Conservation (phyloP, 768 basidiomycete species). For the Kwoniella sp. region DNA sequence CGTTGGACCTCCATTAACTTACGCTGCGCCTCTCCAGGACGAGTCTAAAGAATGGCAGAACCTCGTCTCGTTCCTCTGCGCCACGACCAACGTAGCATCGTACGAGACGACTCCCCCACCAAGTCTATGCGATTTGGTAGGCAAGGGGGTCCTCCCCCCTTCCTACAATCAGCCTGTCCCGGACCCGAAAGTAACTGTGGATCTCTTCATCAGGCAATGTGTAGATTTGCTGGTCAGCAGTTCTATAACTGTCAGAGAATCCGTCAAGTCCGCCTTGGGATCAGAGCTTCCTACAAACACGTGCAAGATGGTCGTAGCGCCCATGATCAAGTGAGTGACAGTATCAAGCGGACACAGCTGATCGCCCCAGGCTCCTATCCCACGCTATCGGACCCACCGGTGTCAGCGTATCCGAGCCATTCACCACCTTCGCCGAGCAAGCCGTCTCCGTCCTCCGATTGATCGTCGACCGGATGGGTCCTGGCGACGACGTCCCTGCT, state of each 20-base stretch:
- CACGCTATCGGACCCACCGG: slow-evolving; percentile 31
- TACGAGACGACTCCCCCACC: slow-evolving; percentile 62
- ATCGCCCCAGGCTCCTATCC: slow-evolving; percentile 29
- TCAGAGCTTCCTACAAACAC: slow-evolving; percentile 72
- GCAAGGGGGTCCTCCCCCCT: slow-evolving; percentile 32
- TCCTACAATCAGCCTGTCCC: slow-evolving; percentile 28
- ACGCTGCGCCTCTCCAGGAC: slow-evolving; percentile 65
- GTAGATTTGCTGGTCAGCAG: slow-evolving; percentile 71
- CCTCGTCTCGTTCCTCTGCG: slow-evolving; percentile 72
- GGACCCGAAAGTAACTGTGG: slow-evolving; percentile 23
- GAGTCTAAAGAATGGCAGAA: slow-evolving; percentile 82
- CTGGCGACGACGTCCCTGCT: slow-evolving; percentile 64
- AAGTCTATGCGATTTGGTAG: slow-evolving; percentile 33
- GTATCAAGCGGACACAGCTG: no score
- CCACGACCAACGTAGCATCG: slow-evolving; percentile 66
- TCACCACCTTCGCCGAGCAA: slow-evolving; percentile 58
- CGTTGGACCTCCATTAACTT: not conserved
- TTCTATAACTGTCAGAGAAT: slow-evolving; percentile 70
- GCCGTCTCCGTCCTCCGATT: slow-evolving; percentile 74
- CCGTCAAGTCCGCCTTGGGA: slow-evolving; percentile 77
- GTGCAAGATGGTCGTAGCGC: slow-evolving; percentile 68
- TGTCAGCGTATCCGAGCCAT: slow-evolving; percentile 28
- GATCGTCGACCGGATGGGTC: slow-evolving; percentile 71
- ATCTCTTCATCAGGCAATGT: slow-evolving; percentile 54
- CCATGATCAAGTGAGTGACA: slow-evolving; percentile 70